Conservation (phyloP, 257 asterid genomes). For the Solanum habrochaites region DNA sequence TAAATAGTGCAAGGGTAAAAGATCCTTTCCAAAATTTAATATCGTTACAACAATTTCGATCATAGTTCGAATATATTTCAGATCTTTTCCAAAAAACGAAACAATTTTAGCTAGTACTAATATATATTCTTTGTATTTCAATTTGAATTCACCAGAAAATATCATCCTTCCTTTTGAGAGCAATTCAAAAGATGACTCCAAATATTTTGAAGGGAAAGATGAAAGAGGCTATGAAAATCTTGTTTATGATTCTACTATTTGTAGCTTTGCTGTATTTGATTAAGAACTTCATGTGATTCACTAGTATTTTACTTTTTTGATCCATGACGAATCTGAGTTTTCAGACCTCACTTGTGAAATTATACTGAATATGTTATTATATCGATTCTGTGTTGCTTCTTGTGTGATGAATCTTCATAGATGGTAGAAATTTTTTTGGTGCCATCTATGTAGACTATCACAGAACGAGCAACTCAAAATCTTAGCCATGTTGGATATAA, state of each 20-base stretch:
- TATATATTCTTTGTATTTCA: neutral
- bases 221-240: constrained; percentile 2
- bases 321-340: neutral
- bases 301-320: neutral
- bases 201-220: constrained; percentile 11
- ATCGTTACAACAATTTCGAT: too few relatives aligned
- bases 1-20: too few relatives aligned
- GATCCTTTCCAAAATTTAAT: too few relatives aligned
- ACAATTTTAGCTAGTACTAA: neutral
- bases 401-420: neutral
- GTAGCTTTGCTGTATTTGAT: constrained; percentile 9
- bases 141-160: constrained; percentile 22
- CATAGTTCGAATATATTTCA: too few relatives aligned
- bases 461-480: neutral
- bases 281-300: neutral
- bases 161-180: constrained; percentile 15
- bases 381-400: neutral
- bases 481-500: too few relatives aligned
- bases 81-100: neutral
- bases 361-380: neutral
- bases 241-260: constrained; percentile 10
- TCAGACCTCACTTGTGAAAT: neutral
- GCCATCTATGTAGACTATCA: neutral
- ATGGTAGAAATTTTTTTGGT: neutral
- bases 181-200: constrained; percentile 21